Evolutionary conservation across 2,329 filamentous ascomycete species (phyloP), one percentile per base, ranked within the genome.

Genomic region (Periconia sp.): DNA sequence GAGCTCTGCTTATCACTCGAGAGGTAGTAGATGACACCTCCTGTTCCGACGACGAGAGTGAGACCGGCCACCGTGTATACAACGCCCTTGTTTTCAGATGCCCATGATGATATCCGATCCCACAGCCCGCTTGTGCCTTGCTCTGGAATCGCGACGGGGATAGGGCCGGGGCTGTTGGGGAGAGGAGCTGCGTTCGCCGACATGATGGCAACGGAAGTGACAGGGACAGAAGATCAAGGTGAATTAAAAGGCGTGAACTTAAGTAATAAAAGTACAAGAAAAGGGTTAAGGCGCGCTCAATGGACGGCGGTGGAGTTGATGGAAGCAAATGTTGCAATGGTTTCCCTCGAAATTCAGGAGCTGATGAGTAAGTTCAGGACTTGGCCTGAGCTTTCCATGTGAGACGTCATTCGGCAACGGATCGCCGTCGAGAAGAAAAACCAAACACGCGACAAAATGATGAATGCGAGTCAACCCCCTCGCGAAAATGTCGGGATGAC

Each of bases 1-100:
- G 65, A 49, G 40, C 70, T 73, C 59, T 77, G 76, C 59, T 72
- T 76, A 37, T 79, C 77, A 66, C 89, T 76, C 50, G 80, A 63
- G 78, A 96, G 81, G 76, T 97, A 97, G 81, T 97, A 99, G 70
- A 96, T 88, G 42, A 91, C 90, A 64, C 94, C 93, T 33, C 92
- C 93, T 57, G 90, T 91, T 14, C 91, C 94, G 52, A 96, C 90
- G 42, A 97, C 91, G 45, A 96, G 84, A 50, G 93, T 93, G 55
- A 96, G 90, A 69, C 94, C 94, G 52, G 93, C 94, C 77, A 97
- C 91, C 63, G 94, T 97, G 77, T 97, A 99, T 59, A 96, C 92
- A 50, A 93, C 84, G 45, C 91, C 89, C 81, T 97, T 97, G 79
- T 99, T 92, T 74, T 97, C 93, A 2, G 92, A 90, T 14, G 90